Conservation (phyloP, 768 basidiomycete species). For the Panaeolus papilionaceus region DNA sequence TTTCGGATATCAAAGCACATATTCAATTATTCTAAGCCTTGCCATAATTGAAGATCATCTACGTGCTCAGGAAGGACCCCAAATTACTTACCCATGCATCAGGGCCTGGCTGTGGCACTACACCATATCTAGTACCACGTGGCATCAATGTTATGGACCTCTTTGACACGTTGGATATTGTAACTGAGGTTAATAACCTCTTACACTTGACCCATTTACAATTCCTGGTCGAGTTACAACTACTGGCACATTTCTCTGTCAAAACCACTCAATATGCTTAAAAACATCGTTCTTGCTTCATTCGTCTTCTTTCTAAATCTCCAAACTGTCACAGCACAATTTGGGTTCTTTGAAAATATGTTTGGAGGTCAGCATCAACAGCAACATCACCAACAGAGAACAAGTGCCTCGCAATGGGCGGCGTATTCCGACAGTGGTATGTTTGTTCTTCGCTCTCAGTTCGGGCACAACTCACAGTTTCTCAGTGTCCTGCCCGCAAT, state of each 20-base stretch:
- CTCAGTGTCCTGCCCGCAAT: conserved; percentile 73
- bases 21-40: neutral
- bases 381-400: conserved; percentile 62
- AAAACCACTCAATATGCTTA: neutral
- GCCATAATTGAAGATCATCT: neutral
- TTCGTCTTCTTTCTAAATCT: conserved; percentile 42
- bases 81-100: no score
- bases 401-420: conserved; percentile 66
- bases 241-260: neutral
- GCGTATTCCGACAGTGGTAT: conserved; percentile 69
- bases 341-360: conserved; percentile 82
- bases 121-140: neutral
- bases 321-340: conserved; percentile 62
- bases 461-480: conserved; percentile 3
- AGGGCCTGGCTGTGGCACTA: no score
- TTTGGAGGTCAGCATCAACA: conserved; percentile 69
- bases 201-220: neutral
- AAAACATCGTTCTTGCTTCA: neutral
- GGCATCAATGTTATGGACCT: neutral
- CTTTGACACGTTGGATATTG: neutral
- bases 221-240: neutral
- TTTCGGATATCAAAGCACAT: conserved; percentile 3
- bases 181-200: neutral
- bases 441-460: conserved; percentile 25
- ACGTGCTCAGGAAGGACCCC: neutral